phyloP scores from a whole-genome alignment of 1,284 basidiomycete species.

The Rhodotorula sp. region DNA sequence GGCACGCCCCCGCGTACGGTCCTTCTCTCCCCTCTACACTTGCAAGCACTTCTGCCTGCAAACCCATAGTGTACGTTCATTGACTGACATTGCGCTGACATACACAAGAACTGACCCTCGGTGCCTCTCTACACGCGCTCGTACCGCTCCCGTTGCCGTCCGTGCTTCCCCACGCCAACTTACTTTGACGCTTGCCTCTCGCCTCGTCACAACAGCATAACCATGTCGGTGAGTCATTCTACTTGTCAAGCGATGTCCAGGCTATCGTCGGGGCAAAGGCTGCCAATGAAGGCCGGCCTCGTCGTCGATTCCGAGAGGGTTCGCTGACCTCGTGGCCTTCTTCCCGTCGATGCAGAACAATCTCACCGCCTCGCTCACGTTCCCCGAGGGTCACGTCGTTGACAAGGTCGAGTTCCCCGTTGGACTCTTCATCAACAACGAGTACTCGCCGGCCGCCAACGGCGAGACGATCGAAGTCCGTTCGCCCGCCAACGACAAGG shows the following conservation, averaged over 20 bases:
- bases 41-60: background rate
- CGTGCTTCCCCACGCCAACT: background rate
- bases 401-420: constrained; percentile 49
- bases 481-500: constrained; percentile 75
- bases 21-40: background rate
- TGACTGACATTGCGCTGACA: background rate
- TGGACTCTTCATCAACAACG: constrained; percentile 79
- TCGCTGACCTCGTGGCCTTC: background rate
- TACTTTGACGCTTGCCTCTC: background rate
- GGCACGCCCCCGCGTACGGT: background rate
- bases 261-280: too few relatives aligned
- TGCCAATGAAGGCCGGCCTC: too few relatives aligned
- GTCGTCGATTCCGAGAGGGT: too few relatives aligned
- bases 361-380: constrained; percentile 45
- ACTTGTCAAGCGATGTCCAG: too few relatives aligned
- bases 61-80: background rate
- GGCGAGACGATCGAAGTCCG: constrained; percentile 68
- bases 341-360: background rate
- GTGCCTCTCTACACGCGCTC: background rate
- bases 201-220: background rate
- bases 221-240: background rate
- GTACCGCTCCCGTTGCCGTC: background rate
- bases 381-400: constrained; percentile 45
- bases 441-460: constrained; percentile 71
- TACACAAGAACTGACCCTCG: background rate